Percentiles rank a stretch among this genome's conserved stretches.
Conservation (phyloP, 1,284 basidiomycete genomes). For the Schizophyllum commune region DNA sequence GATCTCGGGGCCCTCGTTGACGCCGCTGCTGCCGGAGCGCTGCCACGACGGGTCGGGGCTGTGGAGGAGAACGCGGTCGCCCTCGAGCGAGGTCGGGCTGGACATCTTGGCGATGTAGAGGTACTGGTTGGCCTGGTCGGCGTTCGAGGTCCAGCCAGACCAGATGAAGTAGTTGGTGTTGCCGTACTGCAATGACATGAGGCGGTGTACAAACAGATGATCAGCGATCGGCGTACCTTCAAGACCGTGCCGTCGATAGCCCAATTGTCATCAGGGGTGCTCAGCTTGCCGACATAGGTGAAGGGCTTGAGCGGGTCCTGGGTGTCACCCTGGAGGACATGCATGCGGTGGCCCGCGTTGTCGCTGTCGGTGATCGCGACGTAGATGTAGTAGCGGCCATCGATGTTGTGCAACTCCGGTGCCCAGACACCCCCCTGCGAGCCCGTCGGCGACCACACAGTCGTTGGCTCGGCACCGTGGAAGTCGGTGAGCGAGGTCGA, state of each 20-base stretch:
- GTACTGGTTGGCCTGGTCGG: conserved; percentile 4
- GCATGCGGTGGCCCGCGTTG: conserved; percentile 7
- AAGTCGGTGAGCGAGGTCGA: conserved; percentile 7
- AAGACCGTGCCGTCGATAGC: conserved; percentile 8
- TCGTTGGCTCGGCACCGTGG: conserved; percentile 1
- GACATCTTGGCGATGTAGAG: conserved; percentile 9
- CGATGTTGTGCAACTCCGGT: conserved; percentile 8
- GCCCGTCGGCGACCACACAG: conserved; percentile 4
- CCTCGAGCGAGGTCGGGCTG: conserved; percentile 2
- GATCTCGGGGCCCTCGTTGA: conserved; percentile 8
- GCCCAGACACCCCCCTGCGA: conserved; percentile 4
- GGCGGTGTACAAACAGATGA: no score
- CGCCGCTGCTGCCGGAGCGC: conserved; percentile 5
- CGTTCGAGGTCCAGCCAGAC: conserved; percentile 4
- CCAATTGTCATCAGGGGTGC: conserved; percentile 5
- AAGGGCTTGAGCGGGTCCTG: conserved; percentile 5
- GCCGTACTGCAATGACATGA: neutral
- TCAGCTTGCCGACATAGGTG: conserved; percentile 6
- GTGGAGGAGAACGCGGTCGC: conserved; percentile 5
- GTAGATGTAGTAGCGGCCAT: conserved; percentile 7
- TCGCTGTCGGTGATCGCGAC: conserved; percentile 8
- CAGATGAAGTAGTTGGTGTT: conserved; percentile 10
- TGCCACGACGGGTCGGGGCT: conserved; percentile 8
- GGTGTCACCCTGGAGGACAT: conserved; percentile 5
- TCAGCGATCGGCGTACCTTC: neutral